These are phyloP conservation scores for Tephrocybe sp. DNA, from an alignment of 768 basidiomycete genomes.

Conservation along the genomic window DNA sequence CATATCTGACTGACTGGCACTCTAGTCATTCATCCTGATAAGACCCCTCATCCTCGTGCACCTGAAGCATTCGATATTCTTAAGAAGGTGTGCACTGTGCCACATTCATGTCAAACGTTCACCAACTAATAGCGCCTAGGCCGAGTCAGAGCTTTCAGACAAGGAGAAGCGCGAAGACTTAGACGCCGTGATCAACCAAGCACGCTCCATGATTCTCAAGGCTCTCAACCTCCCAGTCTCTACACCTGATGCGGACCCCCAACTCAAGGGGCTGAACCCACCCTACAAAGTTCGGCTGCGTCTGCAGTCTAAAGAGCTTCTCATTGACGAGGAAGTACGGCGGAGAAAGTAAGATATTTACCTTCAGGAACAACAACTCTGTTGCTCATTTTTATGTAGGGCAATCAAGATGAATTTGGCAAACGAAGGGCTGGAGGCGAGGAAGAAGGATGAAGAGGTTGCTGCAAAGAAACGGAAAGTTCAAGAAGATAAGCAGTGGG, in stretches of 20 bases:
- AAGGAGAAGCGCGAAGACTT: constrained; percentile 78
- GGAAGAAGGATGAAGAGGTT: constrained; percentile 88
- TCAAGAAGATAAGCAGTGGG: constrained; percentile 88
- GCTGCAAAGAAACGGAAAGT: constrained; percentile 78
- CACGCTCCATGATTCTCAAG: constrained; percentile 69
- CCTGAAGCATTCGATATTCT: constrained; percentile 93
- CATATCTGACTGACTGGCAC: constrained; percentile 3
- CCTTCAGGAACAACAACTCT: constrained; percentile 3
- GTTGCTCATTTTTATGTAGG: constrained; percentile 36
- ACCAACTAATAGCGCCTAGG: constrained; percentile 44
- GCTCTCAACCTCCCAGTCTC: constrained; percentile 59
- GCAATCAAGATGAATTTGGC: constrained; percentile 90
- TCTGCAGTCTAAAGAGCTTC: constrained; percentile 74
- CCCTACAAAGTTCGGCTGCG: constrained; percentile 68
- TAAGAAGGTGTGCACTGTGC: constrained; percentile 68
- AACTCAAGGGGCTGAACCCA: constrained; percentile 56
- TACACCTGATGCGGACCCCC: constrained; percentile 58
- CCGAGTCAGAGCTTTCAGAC: constrained; percentile 81
- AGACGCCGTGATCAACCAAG: constrained; percentile 76
- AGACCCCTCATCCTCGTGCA: constrained; percentile 83
- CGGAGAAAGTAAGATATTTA: constrained; percentile 66
- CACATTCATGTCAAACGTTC: not conserved
- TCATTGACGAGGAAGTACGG: constrained; percentile 89
- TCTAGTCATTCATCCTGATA: constrained; percentile 97
- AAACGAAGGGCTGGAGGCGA: constrained; percentile 91